These are phyloP conservation scores for Cinnamomum micranthum DNA, from an alignment of 164 flowering plant species.

Conservation along the genomic window DNA sequence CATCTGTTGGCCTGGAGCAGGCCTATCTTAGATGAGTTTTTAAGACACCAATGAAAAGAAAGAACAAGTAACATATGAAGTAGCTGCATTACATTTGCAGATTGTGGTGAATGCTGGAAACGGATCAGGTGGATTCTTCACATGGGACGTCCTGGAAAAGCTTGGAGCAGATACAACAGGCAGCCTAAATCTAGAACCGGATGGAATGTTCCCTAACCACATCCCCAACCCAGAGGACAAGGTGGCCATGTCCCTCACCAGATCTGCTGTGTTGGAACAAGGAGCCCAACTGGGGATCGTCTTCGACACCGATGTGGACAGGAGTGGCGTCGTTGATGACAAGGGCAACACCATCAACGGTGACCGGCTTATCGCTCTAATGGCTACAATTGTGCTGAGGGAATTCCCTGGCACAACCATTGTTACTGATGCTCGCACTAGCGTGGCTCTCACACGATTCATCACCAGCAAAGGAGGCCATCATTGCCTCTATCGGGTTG, in stretches of 20 bases:
- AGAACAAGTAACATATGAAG: neutral
- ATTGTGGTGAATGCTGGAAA: conserved; percentile 95
- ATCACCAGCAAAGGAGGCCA: conserved; percentile 67
- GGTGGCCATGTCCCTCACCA: conserved; percentile 75
- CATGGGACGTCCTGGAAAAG: conserved; percentile 86
- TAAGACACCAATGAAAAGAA: too few relatives aligned
- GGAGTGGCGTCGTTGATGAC: conserved; percentile 87
- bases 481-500: conserved; percentile 87
- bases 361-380: conserved; percentile 80
- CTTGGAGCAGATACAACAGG: conserved; percentile 93
- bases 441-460: conserved; percentile 63
- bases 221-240: conserved; percentile 95
- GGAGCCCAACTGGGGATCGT: conserved; percentile 80
- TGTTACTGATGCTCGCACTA: conserved; percentile 88
- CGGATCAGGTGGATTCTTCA: conserved; percentile 96
- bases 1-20: too few relatives aligned
- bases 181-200: conserved; percentile 81
- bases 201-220: conserved; percentile 97
- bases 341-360: conserved; percentile 81
- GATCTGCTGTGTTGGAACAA: conserved; percentile 59
- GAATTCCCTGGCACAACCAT: conserved; percentile 80
- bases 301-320: conserved; percentile 89
- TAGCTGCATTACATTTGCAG: conserved; percentile 31
- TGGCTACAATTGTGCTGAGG: conserved; percentile 73
- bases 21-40: too few relatives aligned